Percentiles rank a stretch among this genome's conserved stretches.
These are phyloP conservation scores for Kurtzmaniella quercitrusa DNA, from an alignment of 1,139 yeast genomes.

Conservation along the genomic window DNA sequence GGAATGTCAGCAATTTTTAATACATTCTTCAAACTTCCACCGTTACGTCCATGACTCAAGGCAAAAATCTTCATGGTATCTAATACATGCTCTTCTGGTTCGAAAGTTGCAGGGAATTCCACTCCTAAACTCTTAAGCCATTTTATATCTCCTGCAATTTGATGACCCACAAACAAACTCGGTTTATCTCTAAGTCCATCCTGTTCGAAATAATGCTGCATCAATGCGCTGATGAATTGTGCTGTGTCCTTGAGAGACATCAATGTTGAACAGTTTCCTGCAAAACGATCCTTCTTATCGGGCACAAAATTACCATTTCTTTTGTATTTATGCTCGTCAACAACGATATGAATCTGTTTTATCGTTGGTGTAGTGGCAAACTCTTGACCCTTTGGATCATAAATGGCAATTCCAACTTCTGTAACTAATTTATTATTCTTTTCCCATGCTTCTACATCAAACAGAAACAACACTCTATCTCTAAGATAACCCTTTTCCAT, in stretches of 20 bases:
- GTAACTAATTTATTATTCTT: constrained; percentile 43
- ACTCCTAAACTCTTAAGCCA: constrained; percentile 51
- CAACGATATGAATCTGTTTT: constrained; percentile 53
- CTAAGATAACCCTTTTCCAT: constrained; percentile 28
- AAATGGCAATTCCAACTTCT: constrained; percentile 68
- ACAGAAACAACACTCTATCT: constrained; percentile 42
- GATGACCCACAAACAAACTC: constrained; percentile 66
- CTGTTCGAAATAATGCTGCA: constrained; percentile 36
- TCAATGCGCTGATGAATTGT: constrained; percentile 35
- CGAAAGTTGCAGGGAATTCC: constrained; percentile 26
- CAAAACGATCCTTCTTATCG: constrained; percentile 54
- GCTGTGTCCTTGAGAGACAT: constrained; percentile 33
- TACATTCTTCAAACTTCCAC: constrained; percentile 50
- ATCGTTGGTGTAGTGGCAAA: constrained; percentile 43
- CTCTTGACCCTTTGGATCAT: constrained; percentile 50
- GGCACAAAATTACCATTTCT: constrained; percentile 60
- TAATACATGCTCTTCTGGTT: constrained; percentile 20
- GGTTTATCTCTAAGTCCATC: constrained; percentile 5
- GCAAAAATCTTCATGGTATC: constrained; percentile 56
- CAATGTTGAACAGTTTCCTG: constrained; percentile 55
- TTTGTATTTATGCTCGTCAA: constrained; percentile 43
- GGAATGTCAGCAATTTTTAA: constrained; percentile 56
- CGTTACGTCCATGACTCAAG: constrained; percentile 36
- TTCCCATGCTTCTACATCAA: constrained; percentile 73
- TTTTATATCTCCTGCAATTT: constrained; percentile 54